Percentiles rank a stretch among this genome's conserved stretches.
Evolutionary conservation across 1,139 yeast species (phyloP).

Genomic region (Oligophagozyma castellii): DNA sequence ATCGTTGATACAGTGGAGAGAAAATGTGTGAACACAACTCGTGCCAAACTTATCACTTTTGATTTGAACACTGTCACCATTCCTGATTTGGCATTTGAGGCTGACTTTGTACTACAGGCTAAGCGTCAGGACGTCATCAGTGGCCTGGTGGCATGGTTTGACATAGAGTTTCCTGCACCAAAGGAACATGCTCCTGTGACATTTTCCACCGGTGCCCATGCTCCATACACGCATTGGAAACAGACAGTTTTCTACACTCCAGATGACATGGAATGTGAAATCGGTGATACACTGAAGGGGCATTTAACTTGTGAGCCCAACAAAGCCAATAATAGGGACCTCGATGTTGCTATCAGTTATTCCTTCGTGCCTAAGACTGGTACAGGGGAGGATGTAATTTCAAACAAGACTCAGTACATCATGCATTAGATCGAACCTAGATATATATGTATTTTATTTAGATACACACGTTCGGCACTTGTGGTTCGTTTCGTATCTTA

Average conservation of each 20-base stretch:
- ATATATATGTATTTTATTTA: too few relatives aligned
- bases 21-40: slow-evolving; percentile 58
- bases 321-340: slow-evolving; percentile 64
- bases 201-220: slow-evolving; percentile 74
- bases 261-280: slow-evolving; percentile 64
- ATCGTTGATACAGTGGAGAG: slow-evolving; percentile 86
- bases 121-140: slow-evolving; percentile 72
- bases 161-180: slow-evolving; percentile 65
- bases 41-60: slow-evolving; percentile 59
- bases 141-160: slow-evolving; percentile 91
- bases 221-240: slow-evolving; percentile 87
- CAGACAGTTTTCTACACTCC: slow-evolving; percentile 89
- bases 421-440: too few relatives aligned
- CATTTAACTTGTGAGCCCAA: slow-evolving; percentile 67
- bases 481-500: too few relatives aligned
- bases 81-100: slow-evolving; percentile 66
- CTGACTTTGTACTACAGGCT: slow-evolving; percentile 55
- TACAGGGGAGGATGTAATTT: too few relatives aligned
- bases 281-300: slow-evolving; percentile 67
- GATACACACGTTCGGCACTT: too few relatives aligned
- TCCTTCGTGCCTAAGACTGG: slow-evolving; percentile 36
- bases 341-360: slow-evolving; percentile 49
- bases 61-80: slow-evolving; percentile 82
- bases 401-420: too few relatives aligned
- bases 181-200: slow-evolving; percentile 40